Evolutionary conservation across 805 yeast species (phyloP).

Genomic region (Cyberlindnera maclurae): DNA sequence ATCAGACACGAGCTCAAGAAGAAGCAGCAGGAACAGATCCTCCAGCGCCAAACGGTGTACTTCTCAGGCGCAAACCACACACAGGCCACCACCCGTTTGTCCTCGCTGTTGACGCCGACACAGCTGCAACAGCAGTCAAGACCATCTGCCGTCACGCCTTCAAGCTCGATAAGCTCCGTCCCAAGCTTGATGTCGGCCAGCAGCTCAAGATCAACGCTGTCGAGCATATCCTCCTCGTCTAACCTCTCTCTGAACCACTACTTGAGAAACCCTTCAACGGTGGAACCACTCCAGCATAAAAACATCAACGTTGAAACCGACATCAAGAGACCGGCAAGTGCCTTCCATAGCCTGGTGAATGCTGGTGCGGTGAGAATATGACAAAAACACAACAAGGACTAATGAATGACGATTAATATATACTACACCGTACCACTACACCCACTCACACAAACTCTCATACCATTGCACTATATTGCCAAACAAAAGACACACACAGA

Average conservation of each 20-base stretch:
- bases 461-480: not conserved
- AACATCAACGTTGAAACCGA: conserved; percentile 14
- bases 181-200: conserved; percentile 36
- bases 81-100: conserved; percentile 11
- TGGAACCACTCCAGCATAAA: conserved; percentile 18
- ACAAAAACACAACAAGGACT: not conserved
- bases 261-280: conserved; percentile 5
- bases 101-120: conserved; percentile 11
- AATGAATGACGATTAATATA: no score
- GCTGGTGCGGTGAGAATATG: conserved; percentile 5
- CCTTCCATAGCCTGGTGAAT: conserved; percentile 8
- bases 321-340: conserved; percentile 4
- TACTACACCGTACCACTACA: no score
- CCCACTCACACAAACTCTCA: no score
- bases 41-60: conserved; percentile 20
- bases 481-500: not conserved
- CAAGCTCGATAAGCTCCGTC: conserved; percentile 19
- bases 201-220: conserved; percentile 32
- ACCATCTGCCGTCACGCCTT: conserved; percentile 20
- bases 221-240: conserved; percentile 19
- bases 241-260: conserved; percentile 14
- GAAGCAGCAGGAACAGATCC: conserved; percentile 20
- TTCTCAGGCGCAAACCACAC: conserved; percentile 13
- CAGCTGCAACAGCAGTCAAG: not conserved
- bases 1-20: conserved; percentile 41